Conservation (phyloP, 2,329 filamentous ascomycete species). For the Hypoxylon sp. region DNA sequence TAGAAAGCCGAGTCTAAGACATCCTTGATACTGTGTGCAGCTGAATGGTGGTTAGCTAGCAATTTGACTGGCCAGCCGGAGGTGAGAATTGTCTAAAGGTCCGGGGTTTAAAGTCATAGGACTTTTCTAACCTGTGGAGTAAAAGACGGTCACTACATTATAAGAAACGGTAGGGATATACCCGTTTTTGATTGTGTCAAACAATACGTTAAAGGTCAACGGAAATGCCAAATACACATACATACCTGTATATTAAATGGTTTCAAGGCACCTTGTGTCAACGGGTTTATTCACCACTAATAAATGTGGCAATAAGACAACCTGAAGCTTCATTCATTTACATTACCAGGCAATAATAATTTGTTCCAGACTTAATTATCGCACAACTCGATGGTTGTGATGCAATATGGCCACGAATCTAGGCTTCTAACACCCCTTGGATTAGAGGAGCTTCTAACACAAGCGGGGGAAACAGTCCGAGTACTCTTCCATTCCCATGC, state of each 20-base stretch:
- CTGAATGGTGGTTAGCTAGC: constrained; percentile 4
- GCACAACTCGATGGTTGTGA: constrained; percentile 1
- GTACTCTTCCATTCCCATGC: constrained; percentile 16
- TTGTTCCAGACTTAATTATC: not conserved
- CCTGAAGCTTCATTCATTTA: not conserved
- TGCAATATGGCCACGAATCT: constrained; percentile 8
- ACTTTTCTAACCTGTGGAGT: not conserved
- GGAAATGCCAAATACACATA: not conserved
- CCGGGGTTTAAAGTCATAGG: constrained; percentile 15
- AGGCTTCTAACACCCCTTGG: constrained; percentile 8
- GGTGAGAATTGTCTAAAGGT: constrained; percentile 12
- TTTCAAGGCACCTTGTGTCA: too few species aligned
- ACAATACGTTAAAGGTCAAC: too few species aligned
- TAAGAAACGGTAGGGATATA: constrained; percentile 5
- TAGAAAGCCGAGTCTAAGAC: constrained; percentile 15
- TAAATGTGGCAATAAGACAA: not conserved
- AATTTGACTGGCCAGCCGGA: constrained; percentile 19
- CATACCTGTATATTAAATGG: too few species aligned
- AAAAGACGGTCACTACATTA: constrained; percentile 10
- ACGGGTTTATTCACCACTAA: not conserved
- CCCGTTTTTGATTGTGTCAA: not conserved
- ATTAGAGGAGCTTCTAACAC: constrained; percentile 7
- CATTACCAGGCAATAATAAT: constrained; percentile 11
- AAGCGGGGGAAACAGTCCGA: constrained; percentile 36
- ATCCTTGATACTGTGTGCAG: constrained; percentile 42